Percentiles rank a stretch among this genome's conserved stretches.
Evolutionary conservation across 169 alveolate genomes (phyloP).

Genomic region (Eimeria praecox): DNA sequence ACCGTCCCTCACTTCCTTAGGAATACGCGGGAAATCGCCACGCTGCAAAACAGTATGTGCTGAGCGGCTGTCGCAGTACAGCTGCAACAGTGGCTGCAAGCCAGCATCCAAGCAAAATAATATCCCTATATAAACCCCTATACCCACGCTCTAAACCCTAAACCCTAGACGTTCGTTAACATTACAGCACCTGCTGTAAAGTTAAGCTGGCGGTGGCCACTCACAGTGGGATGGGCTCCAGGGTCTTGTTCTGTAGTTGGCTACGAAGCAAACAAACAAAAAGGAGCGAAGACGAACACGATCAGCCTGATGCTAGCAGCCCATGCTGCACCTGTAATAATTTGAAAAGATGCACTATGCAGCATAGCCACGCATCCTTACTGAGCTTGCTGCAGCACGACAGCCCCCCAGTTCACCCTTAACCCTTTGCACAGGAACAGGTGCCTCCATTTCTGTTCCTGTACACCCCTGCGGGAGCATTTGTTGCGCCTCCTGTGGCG

Average conservation of each 20-base stretch:
- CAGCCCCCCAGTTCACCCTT: not conserved
- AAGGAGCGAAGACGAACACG: not conserved
- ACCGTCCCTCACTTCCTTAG: conserved; percentile 63
- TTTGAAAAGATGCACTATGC: not conserved
- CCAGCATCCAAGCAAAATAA: not conserved
- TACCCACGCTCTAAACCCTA: not conserved
- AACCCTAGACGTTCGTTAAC: not conserved
- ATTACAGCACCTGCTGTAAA: not conserved
- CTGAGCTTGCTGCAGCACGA: not conserved
- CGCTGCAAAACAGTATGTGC: conserved; percentile 66
- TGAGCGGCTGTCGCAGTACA: conserved; percentile 51
- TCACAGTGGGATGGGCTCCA: conserved; percentile 33
- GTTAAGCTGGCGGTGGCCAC: not conserved
- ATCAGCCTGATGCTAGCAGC: not conserved
- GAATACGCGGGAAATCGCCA: conserved; percentile 57
- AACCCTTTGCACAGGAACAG: not conserved
- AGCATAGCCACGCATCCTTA: not conserved
- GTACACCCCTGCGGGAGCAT: not conserved
- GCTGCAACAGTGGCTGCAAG: conserved; percentile 58
- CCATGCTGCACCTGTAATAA: not conserved
- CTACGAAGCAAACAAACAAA: conserved; percentile 9
- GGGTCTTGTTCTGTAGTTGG: conserved; percentile 33
- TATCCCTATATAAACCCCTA: not conserved
- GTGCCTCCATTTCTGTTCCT: not conserved
- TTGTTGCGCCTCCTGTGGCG: not conserved